phyloP scores from a whole-genome alignment of 306 rosid species.

The Fagus sylvatica region DNA sequence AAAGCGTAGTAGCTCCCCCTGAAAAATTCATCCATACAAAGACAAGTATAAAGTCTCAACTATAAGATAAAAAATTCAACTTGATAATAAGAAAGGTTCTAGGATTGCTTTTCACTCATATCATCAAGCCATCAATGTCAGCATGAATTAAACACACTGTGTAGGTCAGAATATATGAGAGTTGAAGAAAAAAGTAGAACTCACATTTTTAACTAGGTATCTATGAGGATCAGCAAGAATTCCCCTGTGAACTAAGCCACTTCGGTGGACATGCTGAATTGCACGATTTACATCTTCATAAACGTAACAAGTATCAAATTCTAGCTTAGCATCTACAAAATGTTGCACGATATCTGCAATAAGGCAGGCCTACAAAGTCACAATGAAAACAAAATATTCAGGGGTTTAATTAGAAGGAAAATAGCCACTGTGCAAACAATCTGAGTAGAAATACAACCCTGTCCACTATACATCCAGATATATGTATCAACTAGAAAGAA shows the following conservation, averaged over 20 bases:
- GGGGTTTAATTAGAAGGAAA: slow-evolving; percentile 15
- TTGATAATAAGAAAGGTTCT: slow-evolving; percentile 17
- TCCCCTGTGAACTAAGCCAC: slow-evolving; percentile 84
- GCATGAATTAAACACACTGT: slow-evolving; percentile 23
- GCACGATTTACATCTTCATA: slow-evolving; percentile 91
- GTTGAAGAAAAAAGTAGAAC: slow-evolving; percentile 27
- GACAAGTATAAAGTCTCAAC: slow-evolving; percentile 19
- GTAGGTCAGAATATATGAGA: not conserved
- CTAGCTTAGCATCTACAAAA: slow-evolving; percentile 87
- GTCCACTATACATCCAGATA: not conserved
- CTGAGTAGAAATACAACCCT: not conserved
- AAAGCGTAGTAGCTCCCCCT: slow-evolving; percentile 68
- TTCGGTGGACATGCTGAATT: slow-evolving; percentile 82
- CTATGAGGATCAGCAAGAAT: slow-evolving; percentile 73
- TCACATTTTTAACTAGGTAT: slow-evolving; percentile 82
- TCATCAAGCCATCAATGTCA: slow-evolving; percentile 18
- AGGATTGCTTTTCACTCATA: slow-evolving; percentile 8
- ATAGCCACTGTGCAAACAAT: not conserved
- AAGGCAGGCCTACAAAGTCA: slow-evolving; percentile 87
- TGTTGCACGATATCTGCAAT: slow-evolving; percentile 94
- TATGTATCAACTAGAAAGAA: not conserved
- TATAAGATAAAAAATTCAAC: slow-evolving; percentile 13
- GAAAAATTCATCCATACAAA: slow-evolving; percentile 38
- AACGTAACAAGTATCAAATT: slow-evolving; percentile 86
- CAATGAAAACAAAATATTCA: slow-evolving; percentile 22